Evolutionary conservation across 176 grass and related monocot species (phyloP).

Genomic region (Carex pumila): DNA sequence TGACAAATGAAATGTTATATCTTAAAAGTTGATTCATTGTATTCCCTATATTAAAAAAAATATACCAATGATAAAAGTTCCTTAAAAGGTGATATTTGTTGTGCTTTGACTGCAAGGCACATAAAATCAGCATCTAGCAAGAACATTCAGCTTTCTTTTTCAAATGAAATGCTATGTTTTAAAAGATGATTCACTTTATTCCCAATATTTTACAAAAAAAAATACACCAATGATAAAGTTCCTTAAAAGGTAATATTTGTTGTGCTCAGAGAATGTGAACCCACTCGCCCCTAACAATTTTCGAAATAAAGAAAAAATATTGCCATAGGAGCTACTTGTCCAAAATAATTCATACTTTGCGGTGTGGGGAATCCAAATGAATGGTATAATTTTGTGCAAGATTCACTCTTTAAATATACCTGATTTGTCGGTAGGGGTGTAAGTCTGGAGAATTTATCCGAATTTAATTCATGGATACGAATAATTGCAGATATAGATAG

Average conservation of each 20-base stretch:
- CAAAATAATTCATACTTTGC: background rate
- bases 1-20: background rate
- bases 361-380: too few relatives aligned
- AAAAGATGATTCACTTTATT: background rate
- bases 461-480: too few relatives aligned
- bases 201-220: background rate
- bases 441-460: too few relatives aligned
- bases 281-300: background rate
- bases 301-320: background rate
- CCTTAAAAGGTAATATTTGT: background rate
- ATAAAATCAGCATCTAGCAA: background rate
- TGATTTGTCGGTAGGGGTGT: too few relatives aligned
- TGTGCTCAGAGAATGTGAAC: background rate
- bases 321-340: background rate
- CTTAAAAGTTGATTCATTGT: background rate
- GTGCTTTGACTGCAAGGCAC: background rate
- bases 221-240: background rate
- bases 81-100: background rate
- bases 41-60: background rate
- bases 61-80: background rate
- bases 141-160: background rate
- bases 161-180: background rate
- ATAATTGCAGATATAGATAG: too few relatives aligned
- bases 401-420: too few relatives aligned
- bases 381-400: too few relatives aligned